Base-by-base conservation (phyloP, 2,329 filamentous ascomycete species). In the Colletotrichum orbiculare region DNA sequence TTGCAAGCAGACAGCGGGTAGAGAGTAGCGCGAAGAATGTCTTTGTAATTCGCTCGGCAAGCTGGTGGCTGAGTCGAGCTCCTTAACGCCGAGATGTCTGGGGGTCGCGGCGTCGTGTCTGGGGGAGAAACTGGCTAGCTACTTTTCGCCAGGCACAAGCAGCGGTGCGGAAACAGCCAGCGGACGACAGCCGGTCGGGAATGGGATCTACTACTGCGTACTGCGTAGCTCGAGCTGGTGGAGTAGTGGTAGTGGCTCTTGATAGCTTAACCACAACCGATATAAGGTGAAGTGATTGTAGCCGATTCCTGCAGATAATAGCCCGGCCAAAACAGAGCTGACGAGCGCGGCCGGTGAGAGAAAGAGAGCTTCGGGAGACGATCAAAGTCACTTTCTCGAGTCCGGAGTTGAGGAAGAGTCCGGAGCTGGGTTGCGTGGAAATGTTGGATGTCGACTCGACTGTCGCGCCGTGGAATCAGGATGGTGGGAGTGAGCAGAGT, bases 21-120 rank as follows among this genome's bases (percentile, higher is more conserved):
- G 48, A 66, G 52, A 48, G 60, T 57, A 41, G 58, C 63, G 48
- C 53, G 53, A 42, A n/a, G 42, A 50, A 39, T 60, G 41, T 34
- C 46, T 38, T 56, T 66, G 54, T 49, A 46, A 66, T 59, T 60
- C 54, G 64, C 48, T 66, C 60, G 60, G 60, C 41, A 66, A 52
- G 39, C 33, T 25, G 37, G 54, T 64, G 64, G 64, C 64, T 66
- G 59, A 42, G 60, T 59, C n/a, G 60, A 49, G 17, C 17, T 43
- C 10, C 25, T 54, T 54, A 66, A 66, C 47, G 60, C 64, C 64
- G 48, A 50, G 42, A 38, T 42, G 37, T 37, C 42, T 15, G 12
- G 45, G 43, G 46, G 46, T 38, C 17, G 45, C 37, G 52, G 37
- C 17, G 34, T 15, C 39, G 35, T 12, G 48, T 37, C 25, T 13